phyloP scores from a whole-genome alignment of 345 rosid species.

The Citropsis articulata region DNA sequence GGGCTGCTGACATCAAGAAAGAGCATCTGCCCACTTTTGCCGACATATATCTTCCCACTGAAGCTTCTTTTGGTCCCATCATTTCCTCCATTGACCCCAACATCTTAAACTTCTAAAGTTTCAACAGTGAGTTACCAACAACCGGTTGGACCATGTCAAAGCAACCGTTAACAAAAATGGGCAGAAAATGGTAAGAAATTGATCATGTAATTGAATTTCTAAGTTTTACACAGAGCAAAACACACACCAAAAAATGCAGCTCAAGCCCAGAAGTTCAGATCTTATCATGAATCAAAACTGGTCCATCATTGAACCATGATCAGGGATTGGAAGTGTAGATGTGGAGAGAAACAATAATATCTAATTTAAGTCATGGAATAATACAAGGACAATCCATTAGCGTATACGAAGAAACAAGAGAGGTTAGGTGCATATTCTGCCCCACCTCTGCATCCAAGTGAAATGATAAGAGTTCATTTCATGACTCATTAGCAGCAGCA shows the following conservation, averaged over 20 bases:
- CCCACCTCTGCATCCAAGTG: neutral
- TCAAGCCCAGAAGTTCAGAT: neutral
- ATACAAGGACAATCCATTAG: slow-evolving; percentile 11
- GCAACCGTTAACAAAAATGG: neutral
- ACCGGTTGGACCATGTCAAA: neutral
- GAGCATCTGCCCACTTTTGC: slow-evolving; percentile 1
- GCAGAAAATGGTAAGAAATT: neutral
- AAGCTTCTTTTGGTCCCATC: slow-evolving; percentile 11
- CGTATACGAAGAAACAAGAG: slow-evolving; percentile 7
- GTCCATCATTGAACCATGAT: slow-evolving; percentile 10
- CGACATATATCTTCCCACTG: slow-evolving; percentile 10
- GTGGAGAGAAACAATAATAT: neutral
- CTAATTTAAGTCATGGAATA: neutral
- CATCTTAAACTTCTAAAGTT: neutral
- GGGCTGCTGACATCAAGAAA: slow-evolving; percentile 15
- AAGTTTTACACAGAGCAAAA: neutral
- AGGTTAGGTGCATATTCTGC: slow-evolving; percentile 12
- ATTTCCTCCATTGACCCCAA: slow-evolving; percentile 1
- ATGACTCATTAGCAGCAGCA: slow-evolving; percentile 36
- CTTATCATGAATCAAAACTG: slow-evolving; percentile 2
- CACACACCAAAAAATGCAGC: neutral
- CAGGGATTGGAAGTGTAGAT: neutral
- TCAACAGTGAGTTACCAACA: neutral
- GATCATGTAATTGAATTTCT: neutral
- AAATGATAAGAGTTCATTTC: slow-evolving; percentile 14